Evolutionary conservation across 2,329 filamentous ascomycete species (phyloP).

Genomic region (Nemania bipapillata): DNA sequence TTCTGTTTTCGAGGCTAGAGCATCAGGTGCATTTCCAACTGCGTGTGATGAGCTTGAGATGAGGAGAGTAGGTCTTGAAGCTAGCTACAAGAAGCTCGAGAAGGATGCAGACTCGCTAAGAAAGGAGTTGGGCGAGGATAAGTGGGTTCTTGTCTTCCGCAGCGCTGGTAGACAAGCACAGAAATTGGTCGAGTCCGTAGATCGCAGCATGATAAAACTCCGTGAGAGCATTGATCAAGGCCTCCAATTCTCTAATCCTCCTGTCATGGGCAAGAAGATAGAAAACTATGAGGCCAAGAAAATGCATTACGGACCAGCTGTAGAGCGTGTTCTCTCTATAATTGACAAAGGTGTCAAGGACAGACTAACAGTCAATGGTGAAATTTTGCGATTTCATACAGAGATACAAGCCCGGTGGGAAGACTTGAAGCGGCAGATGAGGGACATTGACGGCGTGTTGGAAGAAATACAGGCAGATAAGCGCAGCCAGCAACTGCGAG

Average conservation of each 20-base stretch:
- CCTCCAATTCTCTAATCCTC: conserved; percentile 76
- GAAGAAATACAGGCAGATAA: conserved; percentile 75
- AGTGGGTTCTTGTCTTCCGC: conserved; percentile 95
- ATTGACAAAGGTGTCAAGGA: conserved; percentile 97
- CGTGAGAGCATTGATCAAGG: conserved; percentile 80
- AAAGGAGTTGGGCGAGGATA: conserved; percentile 91
- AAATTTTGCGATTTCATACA: conserved; percentile 85
- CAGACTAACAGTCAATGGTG: conserved; percentile 94
- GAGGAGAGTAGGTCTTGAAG: conserved; percentile 78
- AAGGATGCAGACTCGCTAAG: conserved; percentile 88
- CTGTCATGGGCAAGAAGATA: conserved; percentile 80
- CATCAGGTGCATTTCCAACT: conserved; percentile 82
- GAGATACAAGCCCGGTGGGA: conserved; percentile 88
- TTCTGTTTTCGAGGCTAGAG: conserved; percentile 83
- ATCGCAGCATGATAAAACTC: conserved; percentile 84
- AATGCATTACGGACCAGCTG: conserved; percentile 90
- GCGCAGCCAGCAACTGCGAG: conserved; percentile 79
- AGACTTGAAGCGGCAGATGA: conserved; percentile 78
- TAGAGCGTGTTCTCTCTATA: conserved; percentile 88
- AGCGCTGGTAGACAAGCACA: conserved; percentile 90
- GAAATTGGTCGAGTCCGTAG: conserved; percentile 96
- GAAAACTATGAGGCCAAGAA: conserved; percentile 96
- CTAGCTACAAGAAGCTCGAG: conserved; percentile 87
- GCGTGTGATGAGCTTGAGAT: conserved; percentile 89
- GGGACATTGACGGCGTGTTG: conserved; percentile 77